Conservation (phyloP, 768 basidiomycete species). For the Hemileccinum rubropunctum region DNA sequence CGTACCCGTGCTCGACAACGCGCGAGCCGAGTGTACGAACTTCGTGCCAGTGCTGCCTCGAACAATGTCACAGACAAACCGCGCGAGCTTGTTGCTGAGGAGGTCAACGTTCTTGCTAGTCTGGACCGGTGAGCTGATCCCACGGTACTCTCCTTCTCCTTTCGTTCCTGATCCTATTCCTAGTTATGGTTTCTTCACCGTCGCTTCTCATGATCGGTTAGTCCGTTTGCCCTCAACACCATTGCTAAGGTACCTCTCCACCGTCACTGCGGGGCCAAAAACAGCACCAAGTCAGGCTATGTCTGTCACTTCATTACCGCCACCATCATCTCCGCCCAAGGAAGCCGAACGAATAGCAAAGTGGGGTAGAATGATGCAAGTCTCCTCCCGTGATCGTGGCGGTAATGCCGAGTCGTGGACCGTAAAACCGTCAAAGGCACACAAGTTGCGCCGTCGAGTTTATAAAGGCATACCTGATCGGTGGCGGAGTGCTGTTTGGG, state of each 20-base stretch:
- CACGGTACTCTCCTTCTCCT: neutral
- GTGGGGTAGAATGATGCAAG: constrained; percentile 89
- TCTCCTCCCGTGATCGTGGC: constrained; percentile 66
- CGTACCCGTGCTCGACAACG: constrained; percentile 78
- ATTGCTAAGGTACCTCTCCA: constrained; percentile 54
- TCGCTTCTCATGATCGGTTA: constrained; percentile 81
- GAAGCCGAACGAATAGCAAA: constrained; percentile 81
- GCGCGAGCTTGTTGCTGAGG: constrained; percentile 67
- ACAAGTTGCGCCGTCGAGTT: constrained; percentile 68
- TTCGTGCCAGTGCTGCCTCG: constrained; percentile 53
- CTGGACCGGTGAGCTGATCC: constrained; percentile 78
- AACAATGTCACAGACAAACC: constrained; percentile 59
- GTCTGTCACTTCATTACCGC: constrained; percentile 47
- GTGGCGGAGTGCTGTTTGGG: constrained; percentile 94
- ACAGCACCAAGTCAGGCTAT: constrained; percentile 45
- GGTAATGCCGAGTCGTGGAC: constrained; percentile 76
- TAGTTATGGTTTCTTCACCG: constrained; percentile 91
- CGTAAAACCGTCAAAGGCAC: constrained; percentile 60
- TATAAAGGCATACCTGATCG: constrained; percentile 98
- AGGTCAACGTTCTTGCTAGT: constrained; percentile 65
- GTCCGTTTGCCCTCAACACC: constrained; percentile 66
- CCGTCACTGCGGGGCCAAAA: constrained; percentile 43
- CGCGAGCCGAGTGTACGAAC: constrained; percentile 53
- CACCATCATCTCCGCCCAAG: constrained; percentile 46
- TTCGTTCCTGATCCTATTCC: constrained; percentile 11